Conservation (phyloP, 139 green algal genomes). For the Tetraselmis chui region DNA sequence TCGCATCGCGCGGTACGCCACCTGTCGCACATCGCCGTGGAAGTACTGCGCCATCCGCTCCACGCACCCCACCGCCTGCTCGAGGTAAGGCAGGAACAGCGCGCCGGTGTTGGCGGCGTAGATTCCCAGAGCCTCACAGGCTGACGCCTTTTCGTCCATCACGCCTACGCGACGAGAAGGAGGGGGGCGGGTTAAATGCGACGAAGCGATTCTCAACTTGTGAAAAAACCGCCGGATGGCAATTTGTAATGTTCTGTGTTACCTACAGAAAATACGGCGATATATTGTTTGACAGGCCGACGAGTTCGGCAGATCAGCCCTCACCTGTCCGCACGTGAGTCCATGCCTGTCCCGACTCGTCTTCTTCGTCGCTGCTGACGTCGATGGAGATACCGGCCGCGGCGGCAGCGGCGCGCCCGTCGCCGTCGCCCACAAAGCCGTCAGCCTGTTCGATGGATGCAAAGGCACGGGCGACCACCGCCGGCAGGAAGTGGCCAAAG, state of each 20-base stretch:
- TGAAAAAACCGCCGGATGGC: no score
- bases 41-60: conserved; percentile 37
- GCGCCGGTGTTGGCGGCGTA: conserved; percentile 42
- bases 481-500: conserved; percentile 43
- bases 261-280: no score
- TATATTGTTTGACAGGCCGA: no score
- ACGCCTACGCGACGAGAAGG: conserved; percentile 42
- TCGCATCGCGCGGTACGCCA: no score
- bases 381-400: neutral
- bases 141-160: conserved; percentile 66
- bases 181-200: no score
- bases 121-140: conserved; percentile 44
- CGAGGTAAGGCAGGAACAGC: conserved; percentile 45
- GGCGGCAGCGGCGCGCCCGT: conserved; percentile 5
- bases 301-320: no score
- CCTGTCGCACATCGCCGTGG: conserved; percentile 59
- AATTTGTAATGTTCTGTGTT: no score
- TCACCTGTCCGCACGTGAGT: conserved; percentile 39
- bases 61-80: conserved; percentile 30
- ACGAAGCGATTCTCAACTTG: no score
- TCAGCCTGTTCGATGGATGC: conserved; percentile 41
- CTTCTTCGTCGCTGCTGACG: conserved; percentile 8
- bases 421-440: conserved; percentile 22
- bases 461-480: conserved; percentile 41
- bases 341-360: conserved; percentile 22